Evolutionary conservation across 2,329 filamentous ascomycete genomes (phyloP).

Genomic region (Aspergillus thermomutatus): DNA sequence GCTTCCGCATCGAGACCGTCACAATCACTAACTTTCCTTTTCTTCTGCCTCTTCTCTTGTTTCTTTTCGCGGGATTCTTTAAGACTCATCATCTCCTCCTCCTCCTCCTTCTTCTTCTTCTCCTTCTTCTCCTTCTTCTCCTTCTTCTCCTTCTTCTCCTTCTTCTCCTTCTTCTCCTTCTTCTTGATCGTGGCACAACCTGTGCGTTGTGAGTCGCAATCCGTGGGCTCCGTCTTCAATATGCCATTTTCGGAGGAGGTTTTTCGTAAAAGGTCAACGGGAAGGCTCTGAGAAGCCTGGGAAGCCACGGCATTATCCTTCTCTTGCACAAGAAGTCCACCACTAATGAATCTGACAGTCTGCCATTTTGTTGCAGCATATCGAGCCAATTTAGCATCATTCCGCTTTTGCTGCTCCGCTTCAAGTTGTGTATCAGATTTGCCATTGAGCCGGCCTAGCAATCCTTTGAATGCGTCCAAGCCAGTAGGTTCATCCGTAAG

Average conservation of each 20-base stretch:
- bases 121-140: conserved; percentile 11
- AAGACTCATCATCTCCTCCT: conserved; percentile 17
- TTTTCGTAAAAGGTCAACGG: not conserved
- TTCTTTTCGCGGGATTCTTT: conserved; percentile 24
- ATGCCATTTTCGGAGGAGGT: not conserved
- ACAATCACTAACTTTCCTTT: conserved; percentile 33
- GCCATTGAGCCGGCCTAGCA: conserved; percentile 86
- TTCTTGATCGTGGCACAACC: not conserved
- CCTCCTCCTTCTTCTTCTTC: conserved; percentile 20
- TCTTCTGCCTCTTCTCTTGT: conserved; percentile 33
- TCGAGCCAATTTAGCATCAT: conserved; percentile 67
- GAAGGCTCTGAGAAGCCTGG: conserved; percentile 46
- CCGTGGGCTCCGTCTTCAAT: not conserved
- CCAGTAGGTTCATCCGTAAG: conserved; percentile 70
- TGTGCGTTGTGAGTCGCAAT: not conserved
- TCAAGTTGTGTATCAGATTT: conserved; percentile 71
- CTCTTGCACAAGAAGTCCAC: conserved; percentile 68
- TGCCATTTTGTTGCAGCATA: conserved; percentile 77
- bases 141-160: conserved; percentile 21
- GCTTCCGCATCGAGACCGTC: conserved; percentile 22
- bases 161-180: conserved; percentile 8
- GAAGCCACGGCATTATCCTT: conserved; percentile 42
- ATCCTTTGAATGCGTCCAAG: conserved; percentile 77
- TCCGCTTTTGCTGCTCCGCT: conserved; percentile 64
- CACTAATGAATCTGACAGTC: conserved; percentile 78